These are phyloP conservation scores for Simplicillium aogashimaense DNA, from an alignment of 2,329 filamentous ascomycete species.

Conservation along the genomic window DNA sequence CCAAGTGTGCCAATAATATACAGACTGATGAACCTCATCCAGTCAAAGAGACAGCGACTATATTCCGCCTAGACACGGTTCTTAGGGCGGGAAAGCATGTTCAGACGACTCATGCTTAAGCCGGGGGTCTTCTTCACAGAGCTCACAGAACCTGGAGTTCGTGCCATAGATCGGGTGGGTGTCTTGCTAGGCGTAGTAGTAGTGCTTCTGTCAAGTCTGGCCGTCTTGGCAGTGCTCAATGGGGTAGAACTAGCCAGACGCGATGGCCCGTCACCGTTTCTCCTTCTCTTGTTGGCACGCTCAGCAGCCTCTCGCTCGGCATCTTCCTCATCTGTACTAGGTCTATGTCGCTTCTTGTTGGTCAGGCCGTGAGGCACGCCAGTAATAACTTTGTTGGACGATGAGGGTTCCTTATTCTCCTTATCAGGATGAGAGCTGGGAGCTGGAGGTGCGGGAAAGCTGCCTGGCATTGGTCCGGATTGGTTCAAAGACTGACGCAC, in stretches of 20 bases:
- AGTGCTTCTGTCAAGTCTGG: slow-evolving; percentile 14
- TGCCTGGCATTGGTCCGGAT: slow-evolving; percentile 40
- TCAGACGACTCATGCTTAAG: slow-evolving; percentile 48
- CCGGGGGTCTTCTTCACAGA: slow-evolving; percentile 42
- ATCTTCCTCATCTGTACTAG: slow-evolving; percentile 45
- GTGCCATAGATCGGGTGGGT: slow-evolving; percentile 7
- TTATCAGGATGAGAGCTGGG: slow-evolving; percentile 34
- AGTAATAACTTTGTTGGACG: slow-evolving; percentile 22
- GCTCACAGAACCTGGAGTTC: slow-evolving; percentile 21
- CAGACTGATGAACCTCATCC: too few relatives aligned
- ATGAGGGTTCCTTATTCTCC: slow-evolving; percentile 39
- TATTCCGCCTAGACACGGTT: slow-evolving; percentile 29
- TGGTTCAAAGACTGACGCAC: slow-evolving; percentile 43
- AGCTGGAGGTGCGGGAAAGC: slow-evolving; percentile 32
- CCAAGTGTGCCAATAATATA: too few relatives aligned
- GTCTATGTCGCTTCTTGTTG: slow-evolving; percentile 57
- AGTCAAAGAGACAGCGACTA: too few relatives aligned
- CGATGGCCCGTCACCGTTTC: slow-evolving; percentile 39
- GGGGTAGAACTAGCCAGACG: slow-evolving; percentile 29
- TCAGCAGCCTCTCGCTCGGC: slow-evolving; percentile 35
- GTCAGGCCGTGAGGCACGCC: slow-evolving; percentile 50
- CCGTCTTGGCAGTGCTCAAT: slow-evolving; percentile 22
- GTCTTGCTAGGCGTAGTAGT: slow-evolving; percentile 13
- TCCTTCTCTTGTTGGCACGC: slow-evolving; percentile 50
- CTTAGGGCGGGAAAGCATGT: slow-evolving; percentile 53